phyloP scores from a whole-genome alignment of 495 filamentous ascomycete species.

The Trichocladium antarcticum region DNA sequence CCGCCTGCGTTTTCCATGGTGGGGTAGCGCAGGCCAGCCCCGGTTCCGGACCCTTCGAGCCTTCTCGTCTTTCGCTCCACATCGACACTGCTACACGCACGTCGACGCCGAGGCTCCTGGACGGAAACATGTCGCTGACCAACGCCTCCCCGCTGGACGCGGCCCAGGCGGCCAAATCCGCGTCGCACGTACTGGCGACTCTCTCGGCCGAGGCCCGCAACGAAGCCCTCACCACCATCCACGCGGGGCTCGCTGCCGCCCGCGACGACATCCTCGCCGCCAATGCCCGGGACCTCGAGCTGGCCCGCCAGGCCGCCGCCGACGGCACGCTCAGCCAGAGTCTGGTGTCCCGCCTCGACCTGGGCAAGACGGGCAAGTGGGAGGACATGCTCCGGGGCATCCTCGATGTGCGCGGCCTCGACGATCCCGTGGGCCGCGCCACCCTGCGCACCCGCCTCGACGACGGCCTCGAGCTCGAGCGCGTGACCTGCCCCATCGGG shows the following conservation, averaged over 20 bases:
- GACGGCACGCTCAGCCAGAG: slow-evolving; percentile 69
- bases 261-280: slow-evolving; percentile 70
- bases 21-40: too few species aligned
- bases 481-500: slow-evolving; percentile 86
- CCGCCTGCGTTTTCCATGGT: slow-evolving; percentile 1
- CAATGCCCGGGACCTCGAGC: slow-evolving; percentile 68
- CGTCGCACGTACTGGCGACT: slow-evolving; percentile 57
- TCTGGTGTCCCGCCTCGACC: slow-evolving; percentile 80
- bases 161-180: slow-evolving; percentile 56
- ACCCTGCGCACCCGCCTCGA: slow-evolving; percentile 80
- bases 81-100: too few species aligned
- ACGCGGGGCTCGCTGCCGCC: slow-evolving; percentile 54
- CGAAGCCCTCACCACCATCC: slow-evolving; percentile 70
- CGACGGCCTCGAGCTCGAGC: slow-evolving; percentile 71
- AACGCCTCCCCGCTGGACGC: slow-evolving; percentile 55
- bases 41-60: too few species aligned
- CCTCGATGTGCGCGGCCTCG: slow-evolving; percentile 71
- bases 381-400: slow-evolving; percentile 97
- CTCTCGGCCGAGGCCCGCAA: slow-evolving; percentile 58
- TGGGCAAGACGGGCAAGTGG: slow-evolving; percentile 79
- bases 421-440: slow-evolving; percentile 85
- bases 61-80: too few species aligned
- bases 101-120: too few species aligned
- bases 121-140: slow-evolving; percentile 57
- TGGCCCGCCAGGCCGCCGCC: slow-evolving; percentile 58